A percentile compares a stretch with the other conserved stretches of the same genome.
These are phyloP conservation scores for Stagonosporopsis vannaccii DNA, from an alignment of 2,329 filamentous ascomycete species.

Conservation along the genomic window DNA sequence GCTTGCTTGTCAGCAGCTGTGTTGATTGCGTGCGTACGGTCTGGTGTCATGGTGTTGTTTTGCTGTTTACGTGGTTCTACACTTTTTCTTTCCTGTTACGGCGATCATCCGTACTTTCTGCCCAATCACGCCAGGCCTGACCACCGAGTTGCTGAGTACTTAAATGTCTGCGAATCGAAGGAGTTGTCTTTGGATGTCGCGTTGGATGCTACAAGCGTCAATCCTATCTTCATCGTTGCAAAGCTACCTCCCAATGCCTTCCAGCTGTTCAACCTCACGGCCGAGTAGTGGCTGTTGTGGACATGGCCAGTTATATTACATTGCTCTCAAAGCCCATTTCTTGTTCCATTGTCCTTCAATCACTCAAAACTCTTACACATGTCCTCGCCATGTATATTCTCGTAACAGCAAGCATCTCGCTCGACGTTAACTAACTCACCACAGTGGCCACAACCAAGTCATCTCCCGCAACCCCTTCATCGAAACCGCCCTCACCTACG, in stretches of 20 bases:
- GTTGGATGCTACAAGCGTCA: neutral
- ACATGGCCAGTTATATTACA: neutral
- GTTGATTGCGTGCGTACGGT: neutral
- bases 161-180: neutral
- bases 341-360: neutral
- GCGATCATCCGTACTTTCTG: neutral
- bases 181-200: no score
- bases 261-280: neutral
- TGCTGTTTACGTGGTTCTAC: neutral
- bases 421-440: neutral
- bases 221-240: neutral
- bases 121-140: constrained; percentile 5
- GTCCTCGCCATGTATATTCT: neutral
- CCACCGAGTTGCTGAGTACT: neutral
- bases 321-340: neutral
- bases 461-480: constrained; percentile 81
- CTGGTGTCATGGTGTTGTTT: constrained; percentile 2
- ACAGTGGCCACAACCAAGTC: constrained; percentile 46
- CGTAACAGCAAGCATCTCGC: neutral
- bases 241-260: no score
- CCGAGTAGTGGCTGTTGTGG: neutral
- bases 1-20: constrained; percentile 6
- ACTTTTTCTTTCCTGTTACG: constrained; percentile 4
- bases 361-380: neutral
- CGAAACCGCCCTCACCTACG: constrained; percentile 88